Evolutionary conservation across 495 filamentous ascomycete genomes (phyloP).

Genomic region (Lentithecium fluviatile): DNA sequence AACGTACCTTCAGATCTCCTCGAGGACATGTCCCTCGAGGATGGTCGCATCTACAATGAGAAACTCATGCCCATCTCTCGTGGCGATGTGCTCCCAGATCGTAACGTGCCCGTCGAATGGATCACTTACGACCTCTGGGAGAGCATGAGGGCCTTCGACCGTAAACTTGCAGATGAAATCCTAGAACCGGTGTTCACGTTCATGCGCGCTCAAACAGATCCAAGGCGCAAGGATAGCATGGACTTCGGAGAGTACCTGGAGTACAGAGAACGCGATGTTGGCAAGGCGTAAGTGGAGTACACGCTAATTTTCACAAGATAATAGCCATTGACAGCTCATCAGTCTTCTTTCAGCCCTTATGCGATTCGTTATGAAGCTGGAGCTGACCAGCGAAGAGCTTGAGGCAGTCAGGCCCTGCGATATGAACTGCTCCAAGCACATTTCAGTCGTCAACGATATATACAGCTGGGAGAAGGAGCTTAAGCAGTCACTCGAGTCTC

Average conservation of each 20-base stretch:
- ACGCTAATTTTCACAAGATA: too few species aligned
- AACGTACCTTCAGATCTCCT: conserved; percentile 37
- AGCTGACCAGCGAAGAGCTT: conserved; percentile 10
- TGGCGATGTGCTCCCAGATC: too few species aligned
- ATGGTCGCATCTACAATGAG: conserved; percentile 42
- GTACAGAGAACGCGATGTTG: conserved; percentile 43
- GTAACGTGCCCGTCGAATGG: conserved; percentile 42
- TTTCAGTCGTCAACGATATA: conserved; percentile 49
- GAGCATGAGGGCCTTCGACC: conserved; percentile 42
- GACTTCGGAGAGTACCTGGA: conserved; percentile 37
- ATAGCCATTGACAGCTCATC: too few species aligned
- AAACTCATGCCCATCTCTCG: conserved; percentile 41
- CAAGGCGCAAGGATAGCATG: conserved; percentile 21
- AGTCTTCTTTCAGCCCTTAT: conserved; percentile 45
- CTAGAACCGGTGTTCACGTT: conserved; percentile 43
- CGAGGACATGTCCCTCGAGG: conserved; percentile 46
- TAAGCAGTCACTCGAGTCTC: conserved; percentile 17
- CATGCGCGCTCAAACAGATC: conserved; percentile 44
- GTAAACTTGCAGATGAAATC: conserved; percentile 40
- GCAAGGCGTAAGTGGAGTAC: conserved; percentile 41
- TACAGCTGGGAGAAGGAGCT: conserved; percentile 47
- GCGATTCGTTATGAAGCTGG: conserved; percentile 45
- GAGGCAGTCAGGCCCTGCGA: conserved; percentile 33
- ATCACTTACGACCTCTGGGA: conserved; percentile 47
- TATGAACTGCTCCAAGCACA: conserved; percentile 40